A percentile compares a stretch with the other conserved stretches of the same genome.
Evolutionary conservation across 2,329 filamentous ascomycete species (phyloP).

Genomic region (Paecilomyces variotii): DNA sequence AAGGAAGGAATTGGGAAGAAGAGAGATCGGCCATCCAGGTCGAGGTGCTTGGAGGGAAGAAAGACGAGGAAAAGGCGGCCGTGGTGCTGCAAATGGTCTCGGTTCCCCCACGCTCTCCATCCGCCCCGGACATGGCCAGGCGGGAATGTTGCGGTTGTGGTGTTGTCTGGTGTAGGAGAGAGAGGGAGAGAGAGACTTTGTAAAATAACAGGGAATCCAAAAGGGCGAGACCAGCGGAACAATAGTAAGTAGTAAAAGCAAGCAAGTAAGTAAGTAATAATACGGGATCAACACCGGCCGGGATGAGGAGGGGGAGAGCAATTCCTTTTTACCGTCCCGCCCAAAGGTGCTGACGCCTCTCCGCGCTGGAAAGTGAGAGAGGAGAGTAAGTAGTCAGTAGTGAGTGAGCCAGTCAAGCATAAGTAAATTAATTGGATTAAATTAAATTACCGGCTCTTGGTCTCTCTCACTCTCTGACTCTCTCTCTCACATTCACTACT

Average conservation of each 20-base stretch:
- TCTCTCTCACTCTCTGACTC: background rate
- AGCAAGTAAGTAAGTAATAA: background rate
- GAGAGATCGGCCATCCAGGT: slow-evolving; percentile 14
- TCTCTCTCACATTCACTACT: background rate
- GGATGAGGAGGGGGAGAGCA: background rate
- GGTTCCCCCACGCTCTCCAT: slow-evolving; percentile 29
- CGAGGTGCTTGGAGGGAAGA: slow-evolving; percentile 8
- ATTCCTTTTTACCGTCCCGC: slow-evolving; percentile 1
- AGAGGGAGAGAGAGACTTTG: too few species aligned
- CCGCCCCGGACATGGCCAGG: slow-evolving; percentile 25
- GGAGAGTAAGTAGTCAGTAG: too few species aligned
- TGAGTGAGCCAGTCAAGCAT: too few species aligned
- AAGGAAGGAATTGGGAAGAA: slow-evolving; percentile 10
- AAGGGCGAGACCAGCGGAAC: background rate
- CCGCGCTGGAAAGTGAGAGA: background rate
- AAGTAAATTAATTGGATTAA: too few species aligned
- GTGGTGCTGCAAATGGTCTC: slow-evolving; percentile 21
- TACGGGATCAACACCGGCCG: slow-evolving; percentile 1
- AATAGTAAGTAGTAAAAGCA: background rate
- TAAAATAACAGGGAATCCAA: background rate
- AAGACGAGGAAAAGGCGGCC: slow-evolving; percentile 17
- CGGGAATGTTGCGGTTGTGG: background rate
- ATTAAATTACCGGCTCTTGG: background rate
- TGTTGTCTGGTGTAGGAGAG: background rate
- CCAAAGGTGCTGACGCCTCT: background rate